Base-by-base conservation (phyloP, 2,329 filamentous ascomycete genomes). In the Exophiala sideris region DNA sequence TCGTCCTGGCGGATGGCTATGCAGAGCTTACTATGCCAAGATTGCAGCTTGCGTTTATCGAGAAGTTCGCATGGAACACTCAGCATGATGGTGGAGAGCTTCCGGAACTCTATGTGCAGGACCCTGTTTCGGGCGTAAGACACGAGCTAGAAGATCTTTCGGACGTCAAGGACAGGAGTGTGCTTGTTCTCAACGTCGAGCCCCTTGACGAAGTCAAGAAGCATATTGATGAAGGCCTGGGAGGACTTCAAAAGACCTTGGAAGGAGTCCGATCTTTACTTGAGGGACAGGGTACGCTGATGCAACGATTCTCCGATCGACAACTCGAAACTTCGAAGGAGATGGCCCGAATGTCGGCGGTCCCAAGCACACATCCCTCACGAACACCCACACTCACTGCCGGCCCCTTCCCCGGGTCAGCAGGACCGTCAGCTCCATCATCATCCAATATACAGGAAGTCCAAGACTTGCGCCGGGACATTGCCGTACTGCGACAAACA, bases 51-150 rank as follows among this genome's bases (percentile, higher is more conserved):
- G 92, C 94, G 1, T 99, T 99, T 65, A 99, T 99, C 64, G 94
- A 99, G 64, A 99, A 96, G 69, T 99, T 99, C 68, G 94, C 92
- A 0, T 99, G 95, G 91, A 97, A 96, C 65, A 96, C 92, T 1
- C 91, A 97, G 64, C 87, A 90, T 57, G 95, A 96, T 65, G 94
- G 94, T 6, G 83, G 85, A 11, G 94, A 99, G 68, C 75, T 99
- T 42, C 94, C 94, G 0, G 94, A 99, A 65, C 97, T 99, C 12
- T 96, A 99, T 69, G 94, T 99, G 12, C 94, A 99, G 70, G 94
- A 99, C 68, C 87, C 91, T 0, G 82, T 96, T 2, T 97, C 94
- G 7, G 94, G 94, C 0, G 88, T 99, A n/a, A 87, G 94, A 12
- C 92, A 99, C 69, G 94, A 99, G 73, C 76, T 99, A 20, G 94